These are phyloP conservation scores for Leishmania mexicana DNA, from an alignment of 208 protist genomes.

Conservation along the genomic window DNA sequence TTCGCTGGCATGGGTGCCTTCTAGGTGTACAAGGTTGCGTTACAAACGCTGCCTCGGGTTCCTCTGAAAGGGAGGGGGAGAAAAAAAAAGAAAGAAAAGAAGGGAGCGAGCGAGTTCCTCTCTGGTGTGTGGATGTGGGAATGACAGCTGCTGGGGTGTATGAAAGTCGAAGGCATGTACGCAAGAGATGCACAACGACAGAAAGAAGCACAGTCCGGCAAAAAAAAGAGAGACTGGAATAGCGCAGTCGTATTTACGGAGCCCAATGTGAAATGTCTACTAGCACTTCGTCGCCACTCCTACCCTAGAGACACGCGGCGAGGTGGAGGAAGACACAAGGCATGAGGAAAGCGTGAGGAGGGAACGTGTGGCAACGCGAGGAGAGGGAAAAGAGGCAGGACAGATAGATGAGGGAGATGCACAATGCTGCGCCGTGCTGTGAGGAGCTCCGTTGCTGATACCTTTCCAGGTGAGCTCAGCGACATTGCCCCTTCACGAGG, in stretches of 20 bases:
- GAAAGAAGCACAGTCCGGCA: not conserved
- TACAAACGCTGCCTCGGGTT: not conserved
- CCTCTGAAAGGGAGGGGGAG: not conserved
- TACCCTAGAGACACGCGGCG: not conserved
- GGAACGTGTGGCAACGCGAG: not conserved
- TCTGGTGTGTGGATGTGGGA: not conserved
- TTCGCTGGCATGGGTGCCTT: conserved; percentile 44
- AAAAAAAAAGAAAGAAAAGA: not conserved
- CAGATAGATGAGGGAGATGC: not conserved
- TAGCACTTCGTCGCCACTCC: not conserved
- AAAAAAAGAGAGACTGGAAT: not conserved
- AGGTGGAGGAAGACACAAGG: conserved; percentile 1
- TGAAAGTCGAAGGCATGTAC: not conserved
- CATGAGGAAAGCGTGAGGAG: not conserved
- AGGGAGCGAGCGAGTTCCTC: not conserved
- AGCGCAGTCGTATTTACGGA: not conserved
- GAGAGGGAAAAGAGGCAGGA: not conserved
- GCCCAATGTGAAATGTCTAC: not conserved
- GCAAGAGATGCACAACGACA: not conserved
- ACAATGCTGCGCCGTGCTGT: not conserved
- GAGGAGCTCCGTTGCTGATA: not conserved
- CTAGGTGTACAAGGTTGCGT: not conserved
- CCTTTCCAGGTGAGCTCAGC: not conserved
- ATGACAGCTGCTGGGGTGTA: not conserved
- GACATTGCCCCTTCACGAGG: not conserved